A percentile compares a stretch with the other conserved stretches of the same genome.
These are phyloP conservation scores for Apiospora arundinis DNA, from an alignment of 2,329 filamentous ascomycete species.

Conservation along the genomic window DNA sequence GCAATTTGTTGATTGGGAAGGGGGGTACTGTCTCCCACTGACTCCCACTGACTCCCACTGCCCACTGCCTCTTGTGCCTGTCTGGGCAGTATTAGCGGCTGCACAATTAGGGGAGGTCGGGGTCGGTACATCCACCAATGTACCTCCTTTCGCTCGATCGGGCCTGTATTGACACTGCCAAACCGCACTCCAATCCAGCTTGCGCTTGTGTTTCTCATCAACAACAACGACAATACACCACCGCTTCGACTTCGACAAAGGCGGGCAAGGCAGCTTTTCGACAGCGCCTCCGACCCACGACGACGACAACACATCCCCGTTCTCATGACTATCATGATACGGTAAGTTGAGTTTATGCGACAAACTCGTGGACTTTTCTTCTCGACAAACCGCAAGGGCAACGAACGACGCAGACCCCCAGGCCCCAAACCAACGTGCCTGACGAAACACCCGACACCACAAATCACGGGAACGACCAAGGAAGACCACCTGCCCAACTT, in stretches of 20 bases:
- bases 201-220: slow-evolving; percentile 5
- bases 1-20: background rate
- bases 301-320: slow-evolving; percentile 6
- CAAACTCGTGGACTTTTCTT: background rate
- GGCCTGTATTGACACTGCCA: slow-evolving; percentile 2
- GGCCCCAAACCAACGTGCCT: background rate
- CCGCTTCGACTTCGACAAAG: slow-evolving; percentile 15
- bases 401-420: background rate
- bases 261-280: slow-evolving; percentile 21
- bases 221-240: slow-evolving; percentile 20
- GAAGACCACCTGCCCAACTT: background rate
- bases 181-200: background rate
- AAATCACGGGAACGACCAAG: slow-evolving; percentile 5
- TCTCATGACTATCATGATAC: background rate
- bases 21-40: too few relatives aligned
- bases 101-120: slow-evolving; percentile 7
- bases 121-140: background rate
- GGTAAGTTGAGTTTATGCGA: slow-evolving; percentile 17
- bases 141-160: background rate
- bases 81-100: too few relatives aligned
- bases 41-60: too few relatives aligned
- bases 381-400: background rate
- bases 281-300: slow-evolving; percentile 20
- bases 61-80: background rate
- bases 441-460: slow-evolving; percentile 7